Evolutionary conservation across 768 basidiomycete species (phyloP).

Genomic region (Boletus rufocinnamomeus): DNA sequence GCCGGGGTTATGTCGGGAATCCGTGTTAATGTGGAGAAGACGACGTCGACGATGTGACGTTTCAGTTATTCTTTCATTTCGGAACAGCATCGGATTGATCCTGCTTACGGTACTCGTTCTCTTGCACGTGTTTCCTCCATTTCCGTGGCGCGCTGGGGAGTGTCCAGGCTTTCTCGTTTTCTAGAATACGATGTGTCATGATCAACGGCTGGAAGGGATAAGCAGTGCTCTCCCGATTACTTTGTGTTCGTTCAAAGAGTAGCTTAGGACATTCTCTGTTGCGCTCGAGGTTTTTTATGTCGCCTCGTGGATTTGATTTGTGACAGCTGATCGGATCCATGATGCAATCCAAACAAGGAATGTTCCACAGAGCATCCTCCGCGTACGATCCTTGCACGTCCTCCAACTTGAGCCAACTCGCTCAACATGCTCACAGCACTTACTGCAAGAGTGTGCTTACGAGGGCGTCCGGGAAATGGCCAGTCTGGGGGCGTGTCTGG

Average conservation of each 20-base stretch:
- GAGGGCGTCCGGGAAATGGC: too few relatives aligned
- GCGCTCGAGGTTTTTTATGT: neutral
- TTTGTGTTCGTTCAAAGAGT: constrained; percentile 12
- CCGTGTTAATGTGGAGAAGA: constrained; percentile 63
- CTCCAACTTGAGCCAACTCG: too few relatives aligned
- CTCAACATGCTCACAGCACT: too few relatives aligned
- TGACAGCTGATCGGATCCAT: constrained; percentile 2
- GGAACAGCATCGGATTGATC: constrained; percentile 32
- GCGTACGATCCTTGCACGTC: too few relatives aligned
- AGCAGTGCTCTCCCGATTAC: constrained; percentile 17
- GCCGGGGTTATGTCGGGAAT: constrained; percentile 41
- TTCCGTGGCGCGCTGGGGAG: constrained; percentile 15
- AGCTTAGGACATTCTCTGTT: neutral
- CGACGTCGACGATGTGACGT: constrained; percentile 49
- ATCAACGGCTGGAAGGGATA: constrained; percentile 10
- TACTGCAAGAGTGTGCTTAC: too few relatives aligned
- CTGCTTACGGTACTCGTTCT: constrained; percentile 25
- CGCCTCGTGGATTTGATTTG: too few relatives aligned
- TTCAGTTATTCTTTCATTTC: constrained; percentile 20
- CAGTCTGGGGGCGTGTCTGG: too few relatives aligned
- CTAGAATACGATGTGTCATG: constrained; percentile 24
- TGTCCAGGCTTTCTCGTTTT: constrained; percentile 16
- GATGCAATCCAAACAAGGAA: constrained; percentile 8
- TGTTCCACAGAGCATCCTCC: too few relatives aligned
- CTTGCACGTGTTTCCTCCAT: constrained; percentile 21